Evolutionary conservation across 2,329 filamentous ascomycete genomes (phyloP), one percentile per base, ranked within the genome.

Genomic region (Cryphonectria nitschkei): DNA sequence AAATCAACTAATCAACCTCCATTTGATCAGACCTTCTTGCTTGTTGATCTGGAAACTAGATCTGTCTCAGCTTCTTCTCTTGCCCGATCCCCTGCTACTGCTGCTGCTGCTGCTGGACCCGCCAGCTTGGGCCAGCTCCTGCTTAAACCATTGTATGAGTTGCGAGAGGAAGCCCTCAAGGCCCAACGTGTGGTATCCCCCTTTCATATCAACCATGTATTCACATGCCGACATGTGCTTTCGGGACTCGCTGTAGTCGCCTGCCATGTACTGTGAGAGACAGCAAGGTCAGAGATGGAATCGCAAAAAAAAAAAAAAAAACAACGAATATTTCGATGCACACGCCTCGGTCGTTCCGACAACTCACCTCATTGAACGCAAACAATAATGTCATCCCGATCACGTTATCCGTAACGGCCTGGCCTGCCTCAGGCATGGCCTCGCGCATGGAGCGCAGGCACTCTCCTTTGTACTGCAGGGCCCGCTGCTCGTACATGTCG

Each of bases 141-240:
- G 52, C 16, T 22, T 66, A 6, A 52, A 72, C 64, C 68, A 68
- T 4, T 22, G 37, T 29, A 70, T 41, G 5, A 70, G 68, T 19
- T 65, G 37, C 5, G 64, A 52, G 62, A 72, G 41, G 46, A 72
- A 72, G 1, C 70, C 70, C n/a, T 64, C 74, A 74, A 78, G 76
- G 70, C 68, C 71, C 11, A 72, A 26, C 2, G 60, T 68, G 11
- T 63, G 29, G 26, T 34, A 5, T 2, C 71, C 68, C 1, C 68
- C 68, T n/a, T 60, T 65, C 26, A 68, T 19, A 5, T 54, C 64
- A 0, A 70, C 41, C 68, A 72, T 70, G 32, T 70, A 41, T 14
- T 62, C 64, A 34, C 70, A 72, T 14, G 70, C 68, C 2, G 29
- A 50, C 50, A 72, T 52, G 22, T 72, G 70, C 1, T 56, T n/a